Evolutionary conservation across 805 yeast species (phyloP).

Genomic region (Candida germanica): DNA sequence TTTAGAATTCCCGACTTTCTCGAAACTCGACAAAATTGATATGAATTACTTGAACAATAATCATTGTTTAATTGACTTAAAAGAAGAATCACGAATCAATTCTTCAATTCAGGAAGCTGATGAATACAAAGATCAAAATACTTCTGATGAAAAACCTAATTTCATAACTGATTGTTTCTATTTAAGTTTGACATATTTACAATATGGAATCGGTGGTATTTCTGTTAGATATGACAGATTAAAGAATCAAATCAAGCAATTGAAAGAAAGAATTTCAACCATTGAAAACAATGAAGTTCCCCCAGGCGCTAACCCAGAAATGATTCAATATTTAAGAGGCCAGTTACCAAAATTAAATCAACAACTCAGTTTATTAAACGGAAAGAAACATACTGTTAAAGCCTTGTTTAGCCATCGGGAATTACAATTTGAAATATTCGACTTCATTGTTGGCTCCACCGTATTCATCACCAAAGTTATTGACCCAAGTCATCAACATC

Average conservation of each 20-base stretch:
- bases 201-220: constrained; percentile 87
- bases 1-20: constrained; percentile 54
- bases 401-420: constrained; percentile 58
- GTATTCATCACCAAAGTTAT: constrained; percentile 67
- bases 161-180: constrained; percentile 92
- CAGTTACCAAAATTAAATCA: constrained; percentile 50
- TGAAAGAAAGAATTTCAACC: constrained; percentile 47
- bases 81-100: constrained; percentile 80
- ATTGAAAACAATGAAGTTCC: constrained; percentile 32
- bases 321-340: constrained; percentile 19
- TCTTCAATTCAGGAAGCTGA: constrained; percentile 71
- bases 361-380: constrained; percentile 31
- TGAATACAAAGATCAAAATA: constrained; percentile 46
- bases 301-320: constrained; percentile 26
- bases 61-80: constrained; percentile 54
- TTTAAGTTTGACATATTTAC: constrained; percentile 71
- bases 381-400: constrained; percentile 56
- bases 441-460: constrained; percentile 72
- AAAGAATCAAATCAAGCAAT: constrained; percentile 45
- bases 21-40: constrained; percentile 76
- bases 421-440: constrained; percentile 66
- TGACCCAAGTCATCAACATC: constrained; percentile 69
- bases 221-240: constrained; percentile 53
- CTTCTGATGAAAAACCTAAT: constrained; percentile 44
- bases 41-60: constrained; percentile 57